Base-by-base conservation (phyloP, 2,329 filamentous ascomycete species). In the Diaporthe sp. region DNA sequence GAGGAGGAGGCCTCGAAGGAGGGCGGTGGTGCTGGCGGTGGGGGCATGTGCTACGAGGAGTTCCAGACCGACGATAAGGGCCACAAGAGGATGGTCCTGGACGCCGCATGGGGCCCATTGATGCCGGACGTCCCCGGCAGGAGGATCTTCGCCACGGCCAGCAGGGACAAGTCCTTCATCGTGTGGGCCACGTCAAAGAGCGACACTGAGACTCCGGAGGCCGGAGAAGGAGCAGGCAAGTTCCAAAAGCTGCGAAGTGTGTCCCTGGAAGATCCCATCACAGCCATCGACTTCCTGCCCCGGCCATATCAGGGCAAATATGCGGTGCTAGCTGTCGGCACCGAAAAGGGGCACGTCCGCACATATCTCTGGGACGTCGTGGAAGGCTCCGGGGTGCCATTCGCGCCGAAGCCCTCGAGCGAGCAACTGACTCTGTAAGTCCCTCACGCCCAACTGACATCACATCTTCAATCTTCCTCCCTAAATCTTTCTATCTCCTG, bases 51-150 rank as follows among this genome's bases (percentile, higher is more conserved):
- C 19, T 98, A 94, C 79, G 84, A 82, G 33, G 85, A 93, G 4
- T 82, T 90, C 52, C 86, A 92, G 76, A 86, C 89, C 3, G 95
- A 97, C 79, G 90, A 91, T 2, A 98, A 97, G 84, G 96, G 94
- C 0, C 97, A 99, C 82, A 89, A 93, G 5, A 89, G 97, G 75
- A 98, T 99, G 95, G 96, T 99, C 60, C 87, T 98, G 19, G 95
- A 95, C 81, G 94, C 92, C 1, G 91, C 94, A 3, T 99, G 97
- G 96, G 92, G 93, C 1, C 93, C 93, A 1, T 38, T 87, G 22
- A 80, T 9, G 77, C 80, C 2, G 80, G 50, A 38, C 6, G 80
- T 10, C 80, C 82, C 12, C 78, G 83, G 7, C 82, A 89, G 38
- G 3, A 80, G 83, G 13, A 81, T 88, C 13, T 99, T 99, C 83